phyloP scores from a whole-genome alignment of 495 filamentous ascomycete genomes.

The Xylaria flabelliformis region DNA sequence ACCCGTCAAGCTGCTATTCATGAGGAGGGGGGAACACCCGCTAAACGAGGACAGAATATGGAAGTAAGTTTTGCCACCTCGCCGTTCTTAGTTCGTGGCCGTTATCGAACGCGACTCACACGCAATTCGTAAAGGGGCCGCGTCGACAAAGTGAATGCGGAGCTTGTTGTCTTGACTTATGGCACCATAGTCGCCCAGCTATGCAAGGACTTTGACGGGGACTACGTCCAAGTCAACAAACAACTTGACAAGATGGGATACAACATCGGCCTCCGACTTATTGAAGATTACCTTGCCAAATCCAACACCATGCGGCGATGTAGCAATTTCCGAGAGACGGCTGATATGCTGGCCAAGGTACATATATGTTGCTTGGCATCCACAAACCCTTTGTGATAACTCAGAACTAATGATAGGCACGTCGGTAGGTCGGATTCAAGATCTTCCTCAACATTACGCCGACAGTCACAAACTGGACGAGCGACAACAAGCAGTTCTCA shows the following conservation, averaged over 20 bases:
- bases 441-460: conserved; percentile 99
- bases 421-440: conserved; percentile 88
- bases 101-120: conserved; percentile 15
- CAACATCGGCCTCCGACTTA: conserved; percentile 94
- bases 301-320: conserved; percentile 83
- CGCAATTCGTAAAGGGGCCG: conserved; percentile 57
- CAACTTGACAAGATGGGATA: conserved; percentile 99
- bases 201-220: conserved; percentile 91
- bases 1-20: background rate
- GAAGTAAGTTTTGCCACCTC: conserved; percentile 76
- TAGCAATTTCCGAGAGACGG: conserved; percentile 91
- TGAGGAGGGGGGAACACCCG: conserved; percentile 29
- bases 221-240: conserved; percentile 94
- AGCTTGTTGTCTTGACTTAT: conserved; percentile 96
- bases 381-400: background rate
- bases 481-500: conserved; percentile 94
- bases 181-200: conserved; percentile 96
- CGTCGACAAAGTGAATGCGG: conserved; percentile 79
- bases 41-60: conserved; percentile 72
- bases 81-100: conserved; percentile 1
- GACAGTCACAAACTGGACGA: conserved; percentile 92
- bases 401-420: background rate
- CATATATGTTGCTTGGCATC: conserved; percentile 12
- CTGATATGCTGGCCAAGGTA: conserved; percentile 95
- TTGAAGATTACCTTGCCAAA: conserved; percentile 97